Conservation (phyloP, 257 asterid genomes). For the Salvia miltiorrhiza region DNA sequence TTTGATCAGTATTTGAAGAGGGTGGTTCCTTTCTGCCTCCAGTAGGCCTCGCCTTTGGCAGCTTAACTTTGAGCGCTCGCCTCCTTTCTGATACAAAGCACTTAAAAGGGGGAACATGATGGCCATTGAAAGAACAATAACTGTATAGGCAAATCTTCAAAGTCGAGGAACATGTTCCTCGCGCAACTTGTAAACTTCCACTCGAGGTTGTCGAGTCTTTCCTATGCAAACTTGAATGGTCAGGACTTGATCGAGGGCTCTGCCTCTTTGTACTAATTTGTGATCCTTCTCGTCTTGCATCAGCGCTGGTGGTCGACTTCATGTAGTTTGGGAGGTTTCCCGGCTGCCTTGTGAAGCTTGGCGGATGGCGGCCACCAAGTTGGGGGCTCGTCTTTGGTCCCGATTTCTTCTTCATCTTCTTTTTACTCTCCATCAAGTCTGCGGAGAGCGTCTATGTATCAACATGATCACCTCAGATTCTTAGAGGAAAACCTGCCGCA, state of each 20-base stretch:
- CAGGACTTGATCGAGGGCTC: not conserved
- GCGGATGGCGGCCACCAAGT: not conserved
- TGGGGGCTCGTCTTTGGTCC: not conserved
- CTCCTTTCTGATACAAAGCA: slow-evolving; percentile 50
- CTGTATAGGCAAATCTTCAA: slow-evolving; percentile 53
- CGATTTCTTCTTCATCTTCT: not conserved
- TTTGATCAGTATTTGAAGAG: not conserved
- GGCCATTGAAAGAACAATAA: slow-evolving; percentile 65
- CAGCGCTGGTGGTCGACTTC: slow-evolving; percentile 54
- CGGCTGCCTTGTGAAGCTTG: not conserved
- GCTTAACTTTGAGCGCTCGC: slow-evolving; percentile 43
- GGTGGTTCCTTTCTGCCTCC: not conserved
- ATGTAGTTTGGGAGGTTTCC: slow-evolving; percentile 41
- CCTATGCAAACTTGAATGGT: not conserved
- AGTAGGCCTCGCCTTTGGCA: slow-evolving; percentile 26
- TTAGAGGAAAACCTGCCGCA: not conserved
- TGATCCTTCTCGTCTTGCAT: slow-evolving; percentile 32
- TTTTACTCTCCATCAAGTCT: not conserved
- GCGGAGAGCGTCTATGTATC: slow-evolving; percentile 22
- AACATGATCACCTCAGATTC: slow-evolving; percentile 35
- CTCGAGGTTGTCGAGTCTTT: not conserved
- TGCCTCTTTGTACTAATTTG: not conserved
- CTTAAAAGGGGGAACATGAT: slow-evolving; percentile 52
- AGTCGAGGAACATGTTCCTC: slow-evolving; percentile 57
- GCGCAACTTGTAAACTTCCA: slow-evolving; percentile 17